Conservation (phyloP, 1,284 basidiomycete genomes). For the Acaromyces ingoldii region DNA sequence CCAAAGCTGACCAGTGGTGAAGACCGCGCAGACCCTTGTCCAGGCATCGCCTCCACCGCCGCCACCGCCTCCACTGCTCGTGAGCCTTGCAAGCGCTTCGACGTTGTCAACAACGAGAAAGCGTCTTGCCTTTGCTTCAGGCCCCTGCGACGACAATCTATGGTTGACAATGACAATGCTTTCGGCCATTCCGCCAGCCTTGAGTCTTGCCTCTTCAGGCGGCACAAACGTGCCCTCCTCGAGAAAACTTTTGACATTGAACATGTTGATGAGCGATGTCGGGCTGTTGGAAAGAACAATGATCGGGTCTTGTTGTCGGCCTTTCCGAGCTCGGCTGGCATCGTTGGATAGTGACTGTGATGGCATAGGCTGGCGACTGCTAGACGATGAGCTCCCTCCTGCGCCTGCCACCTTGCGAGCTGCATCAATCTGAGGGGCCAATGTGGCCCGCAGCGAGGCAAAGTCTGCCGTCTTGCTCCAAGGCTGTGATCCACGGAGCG, state of each 20-base stretch:
- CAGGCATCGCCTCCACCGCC: slow-evolving; percentile 42
- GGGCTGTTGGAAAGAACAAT: slow-evolving; percentile 95
- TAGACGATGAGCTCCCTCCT: not conserved
- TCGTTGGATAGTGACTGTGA: not conserved
- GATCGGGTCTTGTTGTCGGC: slow-evolving; percentile 64
- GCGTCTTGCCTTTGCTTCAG: slow-evolving; percentile 57
- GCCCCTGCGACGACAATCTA: slow-evolving; percentile 39
- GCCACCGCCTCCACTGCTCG: no score
- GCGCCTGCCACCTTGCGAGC: slow-evolving; percentile 18
- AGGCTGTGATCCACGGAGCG: slow-evolving; percentile 6
- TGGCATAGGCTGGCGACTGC: not conserved
- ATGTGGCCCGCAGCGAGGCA: not conserved
- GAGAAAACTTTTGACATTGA: slow-evolving; percentile 89
- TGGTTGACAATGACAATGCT: slow-evolving; percentile 41
- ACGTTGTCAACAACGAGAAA: slow-evolving; percentile 81
- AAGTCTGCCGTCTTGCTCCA: slow-evolving; percentile 12
- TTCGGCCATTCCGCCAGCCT: slow-evolving; percentile 35
- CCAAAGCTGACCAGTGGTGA: slow-evolving; percentile 96
- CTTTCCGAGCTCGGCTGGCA: slow-evolving; percentile 20
- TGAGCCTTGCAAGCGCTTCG: slow-evolving; percentile 66
- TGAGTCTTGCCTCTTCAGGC: slow-evolving; percentile 35
- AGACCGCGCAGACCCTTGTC: slow-evolving; percentile 90
- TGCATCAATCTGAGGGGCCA: slow-evolving; percentile 7
- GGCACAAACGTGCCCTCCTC: slow-evolving; percentile 73
- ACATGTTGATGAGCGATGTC: slow-evolving; percentile 91